Evolutionary conservation across 176 grass and related monocot species (phyloP).

Genomic region (Musa itinerans): DNA sequence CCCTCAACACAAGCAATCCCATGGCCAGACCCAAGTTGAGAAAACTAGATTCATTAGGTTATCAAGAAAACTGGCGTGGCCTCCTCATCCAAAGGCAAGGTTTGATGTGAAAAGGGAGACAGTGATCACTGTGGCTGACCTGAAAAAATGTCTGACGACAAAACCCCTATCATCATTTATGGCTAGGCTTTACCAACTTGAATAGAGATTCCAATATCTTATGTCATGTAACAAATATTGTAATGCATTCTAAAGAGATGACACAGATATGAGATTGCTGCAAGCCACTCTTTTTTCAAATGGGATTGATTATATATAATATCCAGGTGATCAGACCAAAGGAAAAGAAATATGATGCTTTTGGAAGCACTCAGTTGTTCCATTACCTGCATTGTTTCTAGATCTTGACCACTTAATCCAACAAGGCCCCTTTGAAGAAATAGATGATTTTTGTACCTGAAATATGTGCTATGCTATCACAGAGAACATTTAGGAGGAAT

Average conservation of each 20-base stretch:
- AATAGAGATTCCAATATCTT: not conserved
- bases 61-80: not conserved
- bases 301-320: too few species aligned
- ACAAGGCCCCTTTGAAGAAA: too few species aligned
- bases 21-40: not conserved
- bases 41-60: not conserved
- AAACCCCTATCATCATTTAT: not conserved
- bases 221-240: not conserved
- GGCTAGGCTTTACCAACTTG: not conserved
- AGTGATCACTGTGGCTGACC: not conserved
- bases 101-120: not conserved
- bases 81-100: not conserved
- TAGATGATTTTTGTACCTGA: too few species aligned
- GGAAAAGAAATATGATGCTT: not conserved
- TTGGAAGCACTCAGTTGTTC: not conserved
- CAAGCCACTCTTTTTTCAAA: too few species aligned
- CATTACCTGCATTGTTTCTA: not conserved
- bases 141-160: not conserved
- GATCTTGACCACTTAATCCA: too few species aligned
- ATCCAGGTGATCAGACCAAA: not conserved
- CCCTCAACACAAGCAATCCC: not conserved
- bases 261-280: too few species aligned
- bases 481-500: too few species aligned
- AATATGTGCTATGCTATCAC: too few species aligned
- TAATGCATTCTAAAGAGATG: not conserved